These are phyloP conservation scores for Saccharomycopsis fibuligera DNA, from an alignment of 805 yeast genomes.

Conservation along the genomic window DNA sequence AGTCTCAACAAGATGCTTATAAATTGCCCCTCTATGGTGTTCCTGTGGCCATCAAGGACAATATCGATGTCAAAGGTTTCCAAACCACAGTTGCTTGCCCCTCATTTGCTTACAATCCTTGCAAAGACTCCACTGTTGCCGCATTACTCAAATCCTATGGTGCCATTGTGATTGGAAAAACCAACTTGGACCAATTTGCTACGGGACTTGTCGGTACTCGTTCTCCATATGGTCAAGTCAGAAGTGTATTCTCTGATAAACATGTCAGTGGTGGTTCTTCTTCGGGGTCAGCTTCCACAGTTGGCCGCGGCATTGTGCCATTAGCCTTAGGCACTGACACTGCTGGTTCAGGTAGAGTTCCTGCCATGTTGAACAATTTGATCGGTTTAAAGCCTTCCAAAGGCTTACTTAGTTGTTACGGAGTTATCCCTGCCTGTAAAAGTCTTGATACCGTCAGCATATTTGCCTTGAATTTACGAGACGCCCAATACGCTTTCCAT, in stretches of 20 bases:
- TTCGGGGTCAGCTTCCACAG: constrained; percentile 92
- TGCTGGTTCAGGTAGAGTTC: constrained; percentile 97
- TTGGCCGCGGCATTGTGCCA: constrained; percentile 86
- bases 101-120: constrained; percentile 62
- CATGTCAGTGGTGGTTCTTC: constrained; percentile 95
- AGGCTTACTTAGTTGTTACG: constrained; percentile 79
- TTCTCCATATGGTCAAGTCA: constrained; percentile 89
- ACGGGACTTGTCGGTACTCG: constrained; percentile 95
- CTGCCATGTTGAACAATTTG: constrained; percentile 88
- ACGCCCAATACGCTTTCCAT: constrained; percentile 74
- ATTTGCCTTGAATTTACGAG: constrained; percentile 68
- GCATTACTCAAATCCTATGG: constrained; percentile 74
- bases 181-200: constrained; percentile 95
- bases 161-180: constrained; percentile 89
- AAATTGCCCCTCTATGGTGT: constrained; percentile 79
- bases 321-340: constrained; percentile 92
- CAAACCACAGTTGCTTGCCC: constrained; percentile 96
- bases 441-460: constrained; percentile 90
- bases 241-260: constrained; percentile 64
- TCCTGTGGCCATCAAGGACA: constrained; percentile 91
- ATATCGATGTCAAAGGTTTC: constrained; percentile 79
- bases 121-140: constrained; percentile 71
- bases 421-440: constrained; percentile 97
- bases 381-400: constrained; percentile 90
- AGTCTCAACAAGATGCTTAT: constrained; percentile 50